Conservation (phyloP, 768 basidiomycete genomes). For the Pleurotus platypus region DNA sequence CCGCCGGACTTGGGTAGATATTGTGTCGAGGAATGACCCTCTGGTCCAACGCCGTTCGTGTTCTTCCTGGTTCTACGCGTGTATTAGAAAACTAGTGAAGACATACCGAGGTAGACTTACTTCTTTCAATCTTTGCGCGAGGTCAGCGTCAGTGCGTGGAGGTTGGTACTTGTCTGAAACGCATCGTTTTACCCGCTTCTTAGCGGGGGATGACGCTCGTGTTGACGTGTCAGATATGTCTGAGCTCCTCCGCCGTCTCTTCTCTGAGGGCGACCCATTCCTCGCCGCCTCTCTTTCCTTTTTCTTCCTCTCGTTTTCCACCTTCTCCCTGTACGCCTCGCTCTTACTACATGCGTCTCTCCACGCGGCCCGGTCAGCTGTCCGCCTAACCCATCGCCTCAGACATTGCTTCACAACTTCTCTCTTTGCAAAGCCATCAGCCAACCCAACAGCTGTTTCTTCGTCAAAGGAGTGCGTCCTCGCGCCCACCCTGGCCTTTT, state of each 20-base stretch:
- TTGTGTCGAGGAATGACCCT: slow-evolving; percentile 60
- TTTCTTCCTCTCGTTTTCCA: slow-evolving; percentile 23
- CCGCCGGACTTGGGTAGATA: slow-evolving; percentile 35
- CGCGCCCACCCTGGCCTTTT: neutral
- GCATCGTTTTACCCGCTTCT: slow-evolving; percentile 37
- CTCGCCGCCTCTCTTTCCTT: slow-evolving; percentile 14
- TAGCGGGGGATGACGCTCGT: slow-evolving; percentile 20
- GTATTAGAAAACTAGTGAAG: slow-evolving; percentile 14
- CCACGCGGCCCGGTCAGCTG: slow-evolving; percentile 49
- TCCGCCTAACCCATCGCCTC: slow-evolving; percentile 41
- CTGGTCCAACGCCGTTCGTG: slow-evolving; percentile 71
- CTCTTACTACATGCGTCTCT: slow-evolving; percentile 58
- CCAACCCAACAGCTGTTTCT: slow-evolving; percentile 35
- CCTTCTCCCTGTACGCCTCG: slow-evolving; percentile 56
- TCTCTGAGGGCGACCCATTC: slow-evolving; percentile 19
- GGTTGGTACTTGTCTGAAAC: slow-evolving; percentile 43
- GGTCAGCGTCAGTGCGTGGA: slow-evolving; percentile 60
- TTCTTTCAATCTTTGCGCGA: slow-evolving; percentile 66
- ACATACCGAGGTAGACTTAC: slow-evolving; percentile 32
- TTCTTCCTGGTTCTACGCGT: slow-evolving; percentile 63
- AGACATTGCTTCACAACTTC: slow-evolving; percentile 38
- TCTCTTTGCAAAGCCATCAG: slow-evolving; percentile 38
- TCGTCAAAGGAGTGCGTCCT: neutral
- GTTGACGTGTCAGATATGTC: slow-evolving; percentile 12
- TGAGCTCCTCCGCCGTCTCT: slow-evolving; percentile 32